Conservation (phyloP, 1,139 yeast species). For the Nakaseomyces sp. region DNA sequence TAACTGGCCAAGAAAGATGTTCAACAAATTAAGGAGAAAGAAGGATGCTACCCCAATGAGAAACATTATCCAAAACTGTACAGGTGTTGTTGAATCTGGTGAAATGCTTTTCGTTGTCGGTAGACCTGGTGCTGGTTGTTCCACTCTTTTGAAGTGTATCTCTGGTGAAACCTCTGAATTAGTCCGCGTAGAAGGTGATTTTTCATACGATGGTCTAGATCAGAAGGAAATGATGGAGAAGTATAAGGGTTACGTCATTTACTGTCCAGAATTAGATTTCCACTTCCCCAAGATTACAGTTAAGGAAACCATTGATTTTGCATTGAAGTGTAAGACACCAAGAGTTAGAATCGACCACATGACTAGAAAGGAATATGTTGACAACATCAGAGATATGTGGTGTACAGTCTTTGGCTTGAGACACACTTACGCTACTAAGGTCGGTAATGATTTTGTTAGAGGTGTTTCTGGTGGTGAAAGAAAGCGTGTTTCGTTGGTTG, state of each 20-base stretch:
- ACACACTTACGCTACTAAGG: constrained; percentile 48
- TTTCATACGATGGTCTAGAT: constrained; percentile 44
- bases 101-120: constrained; percentile 56
- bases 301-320: constrained; percentile 53
- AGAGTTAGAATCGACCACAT: constrained; percentile 41
- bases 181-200: constrained; percentile 37
- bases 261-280: constrained; percentile 53
- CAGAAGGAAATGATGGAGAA: constrained; percentile 42
- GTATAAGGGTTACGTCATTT: constrained; percentile 46
- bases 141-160: constrained; percentile 46
- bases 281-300: constrained; percentile 61
- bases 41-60: constrained; percentile 37
- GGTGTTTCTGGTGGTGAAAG: constrained; percentile 64
- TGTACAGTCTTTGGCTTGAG: constrained; percentile 51
- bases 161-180: constrained; percentile 44
- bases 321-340: constrained; percentile 56
- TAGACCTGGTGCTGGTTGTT: constrained; percentile 62
- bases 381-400: constrained; percentile 42
- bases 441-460: constrained; percentile 52
- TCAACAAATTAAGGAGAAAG: constrained; percentile 18
- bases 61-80: constrained; percentile 39
- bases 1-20: constrained; percentile 28
- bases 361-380: constrained; percentile 41
- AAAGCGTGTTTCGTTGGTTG: constrained; percentile 55
- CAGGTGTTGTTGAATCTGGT: constrained; percentile 48